phyloP scores from a whole-genome alignment of 1,139 yeast species.

The Casaregolazyma lundiana region DNA sequence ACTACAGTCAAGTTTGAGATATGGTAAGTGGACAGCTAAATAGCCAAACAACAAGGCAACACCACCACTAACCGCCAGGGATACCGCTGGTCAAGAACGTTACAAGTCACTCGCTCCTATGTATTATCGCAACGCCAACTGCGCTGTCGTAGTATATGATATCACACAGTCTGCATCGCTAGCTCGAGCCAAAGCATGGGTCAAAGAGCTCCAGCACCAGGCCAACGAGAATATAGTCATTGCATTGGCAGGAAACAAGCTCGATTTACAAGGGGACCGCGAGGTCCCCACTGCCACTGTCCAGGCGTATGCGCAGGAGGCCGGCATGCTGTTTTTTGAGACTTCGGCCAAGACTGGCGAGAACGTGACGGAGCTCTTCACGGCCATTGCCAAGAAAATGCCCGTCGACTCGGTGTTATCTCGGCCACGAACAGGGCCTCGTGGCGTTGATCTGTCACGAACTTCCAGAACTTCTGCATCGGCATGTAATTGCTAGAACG shows the following conservation, averaged over 20 bases:
- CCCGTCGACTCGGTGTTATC: conserved; percentile 34
- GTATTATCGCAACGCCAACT: conserved; percentile 85
- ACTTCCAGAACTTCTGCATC: conserved; percentile 21
- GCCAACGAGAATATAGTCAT: conserved; percentile 80
- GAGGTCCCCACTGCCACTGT: conserved; percentile 54
- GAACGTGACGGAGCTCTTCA: conserved; percentile 75
- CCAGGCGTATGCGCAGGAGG: conserved; percentile 59
- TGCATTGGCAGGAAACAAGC: conserved; percentile 78
- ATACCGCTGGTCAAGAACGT: conserved; percentile 92
- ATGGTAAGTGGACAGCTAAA: conserved; percentile 30
- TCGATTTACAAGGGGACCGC: conserved; percentile 56
- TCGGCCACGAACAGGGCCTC: conserved; percentile 29
- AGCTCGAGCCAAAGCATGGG: conserved; percentile 92
- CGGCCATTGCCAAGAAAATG: conserved; percentile 59
- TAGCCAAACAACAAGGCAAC: neutral
- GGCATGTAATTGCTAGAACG: conserved; percentile 30
- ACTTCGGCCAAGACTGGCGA: conserved; percentile 92
- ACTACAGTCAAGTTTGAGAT: conserved; percentile 46
- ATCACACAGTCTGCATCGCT: conserved; percentile 65
- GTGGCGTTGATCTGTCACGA: conserved; percentile 33
- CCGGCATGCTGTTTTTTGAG: conserved; percentile 77
- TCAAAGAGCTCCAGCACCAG: conserved; percentile 87
- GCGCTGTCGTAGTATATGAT: conserved; percentile 80
- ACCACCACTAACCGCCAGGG: conserved; percentile 47
- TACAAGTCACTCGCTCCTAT: conserved; percentile 86